Evolutionary conservation across 2,329 filamentous ascomycete genomes (phyloP), one percentile per base, ranked within the genome.

Genomic region (Thielaviopsis populi): DNA sequence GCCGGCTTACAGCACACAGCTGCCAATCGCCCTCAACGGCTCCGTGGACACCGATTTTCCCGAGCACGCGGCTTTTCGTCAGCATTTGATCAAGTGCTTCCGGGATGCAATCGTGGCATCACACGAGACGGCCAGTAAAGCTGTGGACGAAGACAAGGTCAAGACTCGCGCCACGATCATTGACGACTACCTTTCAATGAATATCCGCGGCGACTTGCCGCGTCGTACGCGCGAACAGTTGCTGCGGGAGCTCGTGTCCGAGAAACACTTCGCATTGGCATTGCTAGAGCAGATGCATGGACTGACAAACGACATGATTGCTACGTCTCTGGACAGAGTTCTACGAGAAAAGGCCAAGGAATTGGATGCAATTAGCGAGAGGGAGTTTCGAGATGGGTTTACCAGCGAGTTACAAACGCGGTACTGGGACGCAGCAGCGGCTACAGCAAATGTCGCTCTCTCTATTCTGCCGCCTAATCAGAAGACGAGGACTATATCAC

Each of bases 221-320:
- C 64, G 64, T 19, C 24, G 58, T 30, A 62, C 58, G 8, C 64
- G 64, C 8, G 64, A 66, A 19, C 56, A 61, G n/a, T 27, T 66
- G 10, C 48, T 66, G 7, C 17, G 61, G 2, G 40, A 63, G 17
- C 41, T 66, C 10, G 59, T 66, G 19, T 6, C 10, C 10, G 6
- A 63, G 8, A 8, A 50, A 2, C 61, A 40, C 22, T 66, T 66
- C 40, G 58, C 61, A 3, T 19, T 63, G 4, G 56, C 61, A 8
- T 11, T 66, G 24, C 33, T 61, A 11, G 50, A 56, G 24, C 40
- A 58, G 37, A n/a, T 48, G 13, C 40, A 58, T 24, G 61, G 61
- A 17, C 37, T 63, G 4, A 33, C 24, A 3, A 63, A 63, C 41
- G 41, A 63, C 61, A 41, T 43, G 22, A 63, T 63, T 46, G 50